These are phyloP conservation scores for Lentinula detonsa DNA, from an alignment of 768 basidiomycete species.

Conservation along the genomic window DNA sequence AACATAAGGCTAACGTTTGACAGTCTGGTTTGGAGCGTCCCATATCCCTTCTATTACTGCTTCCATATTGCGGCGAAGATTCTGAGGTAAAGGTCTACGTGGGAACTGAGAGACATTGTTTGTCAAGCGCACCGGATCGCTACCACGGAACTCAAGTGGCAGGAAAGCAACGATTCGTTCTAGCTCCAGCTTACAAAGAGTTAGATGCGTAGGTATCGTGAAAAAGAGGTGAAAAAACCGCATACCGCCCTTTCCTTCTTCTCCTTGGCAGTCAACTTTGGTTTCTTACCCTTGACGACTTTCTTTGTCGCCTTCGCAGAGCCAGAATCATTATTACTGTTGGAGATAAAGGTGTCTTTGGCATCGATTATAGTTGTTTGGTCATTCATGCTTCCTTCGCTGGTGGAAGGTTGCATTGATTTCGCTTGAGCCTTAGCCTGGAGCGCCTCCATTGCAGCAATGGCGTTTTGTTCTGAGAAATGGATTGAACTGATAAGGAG, in stretches of 20 bases:
- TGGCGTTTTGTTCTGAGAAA: slow-evolving; percentile 52
- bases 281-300: slow-evolving; percentile 50
- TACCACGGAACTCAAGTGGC: slow-evolving; percentile 88
- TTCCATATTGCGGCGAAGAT: slow-evolving; percentile 74
- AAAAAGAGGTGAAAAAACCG: not conserved
- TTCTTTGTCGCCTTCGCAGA: slow-evolving; percentile 40
- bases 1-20: slow-evolving; percentile 44
- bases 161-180: slow-evolving; percentile 71
- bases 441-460: slow-evolving; percentile 48
- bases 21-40: slow-evolving; percentile 51
- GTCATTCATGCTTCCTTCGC: slow-evolving; percentile 12
- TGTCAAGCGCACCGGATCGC: slow-evolving; percentile 58
- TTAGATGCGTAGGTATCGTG: not conserved
- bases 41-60: slow-evolving; percentile 72
- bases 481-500: not conserved
- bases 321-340: slow-evolving; percentile 31
- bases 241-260: slow-evolving; percentile 76
- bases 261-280: slow-evolving; percentile 70
- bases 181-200: slow-evolving; percentile 40
- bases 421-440: slow-evolving; percentile 28
- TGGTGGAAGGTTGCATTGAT: slow-evolving; percentile 25
- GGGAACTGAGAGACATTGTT: not conserved
- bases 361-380: slow-evolving; percentile 27
- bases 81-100: slow-evolving; percentile 31
- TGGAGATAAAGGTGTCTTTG: slow-evolving; percentile 33